Base-by-base conservation (phyloP, 2,329 filamentous ascomycete genomes). In the Exophiala bonariae region DNA sequence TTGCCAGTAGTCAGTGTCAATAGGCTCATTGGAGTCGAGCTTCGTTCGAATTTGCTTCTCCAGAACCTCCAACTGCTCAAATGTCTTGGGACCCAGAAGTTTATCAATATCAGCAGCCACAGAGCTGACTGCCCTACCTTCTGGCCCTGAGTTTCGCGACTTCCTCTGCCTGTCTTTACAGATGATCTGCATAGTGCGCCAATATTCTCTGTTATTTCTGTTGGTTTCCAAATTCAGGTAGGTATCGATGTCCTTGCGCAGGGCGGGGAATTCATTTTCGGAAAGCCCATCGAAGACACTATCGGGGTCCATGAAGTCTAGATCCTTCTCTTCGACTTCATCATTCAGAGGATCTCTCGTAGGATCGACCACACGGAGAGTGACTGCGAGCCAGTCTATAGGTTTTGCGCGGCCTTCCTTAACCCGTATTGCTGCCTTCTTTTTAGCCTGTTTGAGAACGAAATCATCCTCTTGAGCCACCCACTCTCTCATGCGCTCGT, bases 1-100 rank as follows among this genome's bases (percentile, higher is more conserved):
- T 64, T 95, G 89, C 93, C 93, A 99, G 66, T 97, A 99, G 69
- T 99, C 93, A 2, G 87, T 89, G 67, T 99, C 93, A 57, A 99
- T 92, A 8, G 88, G 85, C 63, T 96, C 91, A 63, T 96, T 85
- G 6, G 89, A 95, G 42, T 84, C 79, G 38, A 99, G 74, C 72
- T 99, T 99, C 13, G 78, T 75, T 64, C 83, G 83, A 66, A 99
- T 93, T 71, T 97, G 91, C 55, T 77, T 81, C 69, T 99, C 92
- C 39, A 99, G 75, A 14, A 80, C 80, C 63, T 91, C 86, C n/a
- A 99, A 76, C 66, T 97, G 88, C 60, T 89, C 85, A 60, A 89
- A 83, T 13, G 84, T 82, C 71, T 99, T 99, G 7, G 90, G 89
- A 3, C 81, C 80, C 9, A 99, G 76, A 26, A 99, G 82, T 62